Evolutionary conservation across 208 protist genomes (phyloP), one percentile per base, ranked within the genome.

Genomic region (Trypanosoma rangeli): DNA sequence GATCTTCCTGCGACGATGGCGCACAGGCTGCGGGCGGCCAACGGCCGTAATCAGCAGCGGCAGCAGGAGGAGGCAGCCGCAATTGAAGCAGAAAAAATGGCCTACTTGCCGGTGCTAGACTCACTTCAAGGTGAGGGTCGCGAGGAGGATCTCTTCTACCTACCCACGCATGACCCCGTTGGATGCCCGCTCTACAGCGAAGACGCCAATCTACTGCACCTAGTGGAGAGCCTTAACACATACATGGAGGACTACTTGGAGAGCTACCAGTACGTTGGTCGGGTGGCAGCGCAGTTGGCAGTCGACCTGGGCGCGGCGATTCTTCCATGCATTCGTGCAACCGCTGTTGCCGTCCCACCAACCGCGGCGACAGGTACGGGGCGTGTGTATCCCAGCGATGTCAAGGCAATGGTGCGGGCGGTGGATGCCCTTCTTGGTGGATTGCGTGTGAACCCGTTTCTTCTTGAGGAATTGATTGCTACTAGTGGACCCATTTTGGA

Each of bases 201-300:
- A 13, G 57, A 46, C 5, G 54, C 70, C 50, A 59, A 69, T 24
- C 12, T 83, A 15, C 49, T 64, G 20, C 58, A 52, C 2, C 24
- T 82, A 3, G 74, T 83, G n/a, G 57, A 63, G 13, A 60, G 67
- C 24, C 63, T 85, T 35, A 89, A 85, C 52, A 64, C 69, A 26
- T 64, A 81, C 53, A 85, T 89, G 74, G 78, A 83, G 54, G 58
- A 61, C 26, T 89, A 89, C 35, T 58, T 85, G 3, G 55, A 76
- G n/a, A 68, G 63, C 20, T 78, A 80, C 46, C 37, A 63, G 31
- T 76, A 74, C 70, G 56, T 71, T 79, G 55, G 76, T 15, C 64
- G 57, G 9, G 75, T 72, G 5, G 82, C 78, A 15, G 78, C 72
- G 24, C 82, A 80, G 42, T 29, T 87, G 39, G 80, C 75, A 29